A percentile compares a stretch with the other conserved stretches of the same genome.
phyloP scores from a whole-genome alignment of 2,329 filamentous ascomycete species.

The Phialocephala sp. region DNA sequence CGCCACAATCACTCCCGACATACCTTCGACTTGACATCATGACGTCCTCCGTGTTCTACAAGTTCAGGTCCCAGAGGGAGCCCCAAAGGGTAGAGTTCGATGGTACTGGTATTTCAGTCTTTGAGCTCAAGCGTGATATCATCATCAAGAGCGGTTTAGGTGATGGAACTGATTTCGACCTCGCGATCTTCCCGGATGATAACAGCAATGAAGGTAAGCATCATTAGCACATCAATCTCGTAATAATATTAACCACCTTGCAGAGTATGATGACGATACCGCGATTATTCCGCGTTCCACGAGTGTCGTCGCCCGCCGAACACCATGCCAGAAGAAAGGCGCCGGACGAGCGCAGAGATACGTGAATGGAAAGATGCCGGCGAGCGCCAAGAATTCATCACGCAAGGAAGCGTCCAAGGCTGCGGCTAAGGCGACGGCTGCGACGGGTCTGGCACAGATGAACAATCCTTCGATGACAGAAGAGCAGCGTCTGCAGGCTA shows the following conservation, averaged over 20 bases:
- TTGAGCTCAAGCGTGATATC: slow-evolving; percentile 98
- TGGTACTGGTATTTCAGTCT: slow-evolving; percentile 96
- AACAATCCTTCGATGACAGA: slow-evolving; percentile 80
- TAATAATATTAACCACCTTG: slow-evolving; percentile 40
- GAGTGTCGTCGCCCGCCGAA: slow-evolving; percentile 85
- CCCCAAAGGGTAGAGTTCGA: slow-evolving; percentile 94
- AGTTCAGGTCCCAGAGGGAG: slow-evolving; percentile 99
- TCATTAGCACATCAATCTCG: not conserved
- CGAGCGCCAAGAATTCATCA: slow-evolving; percentile 80
- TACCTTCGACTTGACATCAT: slow-evolving; percentile 35
- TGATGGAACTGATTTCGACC: slow-evolving; percentile 94
- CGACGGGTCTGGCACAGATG: slow-evolving; percentile 66
- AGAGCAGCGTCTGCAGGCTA: slow-evolving; percentile 90
- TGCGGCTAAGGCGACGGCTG: slow-evolving; percentile 56
- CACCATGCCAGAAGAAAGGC: slow-evolving; percentile 83
- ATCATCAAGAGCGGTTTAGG: slow-evolving; percentile 93
- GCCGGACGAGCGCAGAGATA: slow-evolving; percentile 92
- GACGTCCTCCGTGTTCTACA: slow-evolving; percentile 92
- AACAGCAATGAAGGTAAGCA: slow-evolving; percentile 82
- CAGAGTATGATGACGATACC: slow-evolving; percentile 97
- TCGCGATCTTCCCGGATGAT: slow-evolving; percentile 93
- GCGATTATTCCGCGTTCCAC: slow-evolving; percentile 96
- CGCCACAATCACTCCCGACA: slow-evolving; percentile 23
- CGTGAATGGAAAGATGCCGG: slow-evolving; percentile 94
- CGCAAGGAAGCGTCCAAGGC: slow-evolving; percentile 66